These are phyloP conservation scores for Ogataea paradorogensis DNA, from an alignment of 805 yeast genomes.

Conservation along the genomic window DNA sequence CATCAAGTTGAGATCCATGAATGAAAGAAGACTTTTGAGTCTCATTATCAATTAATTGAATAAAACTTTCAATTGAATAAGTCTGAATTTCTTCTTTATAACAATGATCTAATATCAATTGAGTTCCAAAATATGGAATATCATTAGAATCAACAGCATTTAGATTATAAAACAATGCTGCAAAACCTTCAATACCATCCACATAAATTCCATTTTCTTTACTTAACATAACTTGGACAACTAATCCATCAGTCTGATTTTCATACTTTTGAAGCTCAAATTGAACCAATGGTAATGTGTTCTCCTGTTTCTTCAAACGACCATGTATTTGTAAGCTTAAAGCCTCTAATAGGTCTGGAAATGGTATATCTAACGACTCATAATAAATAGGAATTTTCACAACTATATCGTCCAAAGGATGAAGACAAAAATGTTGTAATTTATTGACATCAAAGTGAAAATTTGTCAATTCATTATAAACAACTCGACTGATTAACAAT, in stretches of 20 bases:
- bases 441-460: background rate
- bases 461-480: background rate
- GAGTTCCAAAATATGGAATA: slow-evolving; percentile 48
- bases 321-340: slow-evolving; percentile 45
- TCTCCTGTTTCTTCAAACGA: slow-evolving; percentile 32
- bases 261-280: slow-evolving; percentile 20
- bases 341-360: slow-evolving; percentile 68
- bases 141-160: slow-evolving; percentile 44
- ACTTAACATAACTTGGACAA: slow-evolving; percentile 19
- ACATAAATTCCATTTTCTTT: slow-evolving; percentile 29
- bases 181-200: slow-evolving; percentile 24
- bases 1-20: slow-evolving; percentile 12
- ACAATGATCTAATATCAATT: slow-evolving; percentile 33
- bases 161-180: slow-evolving; percentile 35
- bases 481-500: background rate
- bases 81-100: slow-evolving; percentile 27
- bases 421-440: slow-evolving; percentile 24
- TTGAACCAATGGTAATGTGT: slow-evolving; percentile 16
- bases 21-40: slow-evolving; percentile 7
- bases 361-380: slow-evolving; percentile 43
- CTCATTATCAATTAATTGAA: slow-evolving; percentile 9
- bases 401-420: slow-evolving; percentile 42
- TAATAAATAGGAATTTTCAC: slow-evolving; percentile 43
- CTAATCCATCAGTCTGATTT: slow-evolving; percentile 20
- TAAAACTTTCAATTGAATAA: slow-evolving; percentile 24